phyloP scores from a whole-genome alignment of 345 rosid genomes.

The Lagerstroemia speciosa region DNA sequence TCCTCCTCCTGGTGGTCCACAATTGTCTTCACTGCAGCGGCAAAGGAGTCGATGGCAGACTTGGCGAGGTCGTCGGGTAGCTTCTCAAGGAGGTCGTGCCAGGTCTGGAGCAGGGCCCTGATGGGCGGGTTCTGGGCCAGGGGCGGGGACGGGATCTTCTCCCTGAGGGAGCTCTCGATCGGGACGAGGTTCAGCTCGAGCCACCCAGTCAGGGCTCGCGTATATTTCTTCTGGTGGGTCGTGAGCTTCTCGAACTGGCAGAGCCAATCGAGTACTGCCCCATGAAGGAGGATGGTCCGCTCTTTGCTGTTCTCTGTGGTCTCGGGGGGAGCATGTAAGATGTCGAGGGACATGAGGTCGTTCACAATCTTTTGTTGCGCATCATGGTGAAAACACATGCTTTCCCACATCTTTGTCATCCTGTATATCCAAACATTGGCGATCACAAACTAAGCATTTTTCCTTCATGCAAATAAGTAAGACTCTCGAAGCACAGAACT shows the following conservation, averaged over 20 bases:
- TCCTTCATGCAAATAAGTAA: not conserved
- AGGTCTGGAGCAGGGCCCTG: constrained; percentile 56
- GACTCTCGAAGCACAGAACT: too few species aligned
- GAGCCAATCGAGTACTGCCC: constrained; percentile 63
- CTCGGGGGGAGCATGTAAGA: constrained; percentile 46
- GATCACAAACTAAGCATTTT: not conserved
- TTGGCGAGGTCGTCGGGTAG: constrained; percentile 81
- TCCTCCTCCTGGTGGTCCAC: constrained; percentile 74
- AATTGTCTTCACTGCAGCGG: constrained; percentile 63
- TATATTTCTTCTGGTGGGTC: constrained; percentile 65
- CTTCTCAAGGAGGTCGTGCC: constrained; percentile 67
- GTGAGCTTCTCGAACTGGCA: constrained; percentile 62
- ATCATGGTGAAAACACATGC: constrained; percentile 57
- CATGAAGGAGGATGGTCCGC: constrained; percentile 53
- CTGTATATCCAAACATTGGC: constrained; percentile 25
- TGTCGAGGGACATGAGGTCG: constrained; percentile 59
- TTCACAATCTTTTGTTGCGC: constrained; percentile 54
- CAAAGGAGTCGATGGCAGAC: constrained; percentile 70
- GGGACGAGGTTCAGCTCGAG: constrained; percentile 64
- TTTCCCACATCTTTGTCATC: constrained; percentile 86
- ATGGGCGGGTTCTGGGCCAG: constrained; percentile 61
- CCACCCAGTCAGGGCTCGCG: constrained; percentile 58
- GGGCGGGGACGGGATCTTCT: constrained; percentile 68
- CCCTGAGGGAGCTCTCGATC: constrained; percentile 59
- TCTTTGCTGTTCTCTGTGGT: constrained; percentile 68